phyloP scores from a whole-genome alignment of 345 rosid genomes.

The Hibiscus tridactylites region DNA sequence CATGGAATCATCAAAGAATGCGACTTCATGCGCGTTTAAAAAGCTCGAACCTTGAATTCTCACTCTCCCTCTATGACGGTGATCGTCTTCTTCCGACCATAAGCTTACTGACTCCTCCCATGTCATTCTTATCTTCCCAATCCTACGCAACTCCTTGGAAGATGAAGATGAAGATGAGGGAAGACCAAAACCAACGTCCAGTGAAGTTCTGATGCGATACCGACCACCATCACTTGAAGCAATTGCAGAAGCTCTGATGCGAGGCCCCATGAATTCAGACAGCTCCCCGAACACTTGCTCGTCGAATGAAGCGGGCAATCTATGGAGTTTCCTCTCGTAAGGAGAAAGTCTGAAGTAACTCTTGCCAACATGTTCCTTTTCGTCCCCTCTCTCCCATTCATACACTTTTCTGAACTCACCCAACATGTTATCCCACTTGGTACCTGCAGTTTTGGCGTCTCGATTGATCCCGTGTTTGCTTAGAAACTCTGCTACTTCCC shows the following conservation, averaged over 20 bases:
- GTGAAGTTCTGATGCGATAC: slow-evolving; percentile 2
- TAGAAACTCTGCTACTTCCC: slow-evolving; percentile 85
- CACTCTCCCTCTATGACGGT: slow-evolving; percentile 59
- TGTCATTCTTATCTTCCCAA: slow-evolving; percentile 81
- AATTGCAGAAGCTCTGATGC: slow-evolving; percentile 42
- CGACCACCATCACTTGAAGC: slow-evolving; percentile 24
- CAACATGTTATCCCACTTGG: slow-evolving; percentile 98
- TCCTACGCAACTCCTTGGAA: slow-evolving; percentile 65
- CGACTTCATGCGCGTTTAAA: slow-evolving; percentile 76
- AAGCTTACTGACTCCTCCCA: slow-evolving; percentile 97
- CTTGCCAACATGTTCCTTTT: slow-evolving; percentile 68
- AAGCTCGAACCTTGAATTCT: slow-evolving; percentile 73
- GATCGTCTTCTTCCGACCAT: slow-evolving; percentile 97
- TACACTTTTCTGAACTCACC: slow-evolving; percentile 92
- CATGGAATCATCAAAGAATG: slow-evolving; percentile 77
- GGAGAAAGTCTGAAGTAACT: slow-evolving; percentile 96
- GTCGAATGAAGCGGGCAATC: slow-evolving; percentile 92
- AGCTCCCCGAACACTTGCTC: slow-evolving; percentile 92
- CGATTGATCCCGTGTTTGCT: slow-evolving; percentile 70
- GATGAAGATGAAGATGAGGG: slow-evolving; percentile 29
- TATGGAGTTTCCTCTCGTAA: slow-evolving; percentile 72
- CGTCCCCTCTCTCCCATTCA: slow-evolving; percentile 90
- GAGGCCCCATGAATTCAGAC: slow-evolving; percentile 84
- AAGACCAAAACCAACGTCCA: slow-evolving; percentile 25
- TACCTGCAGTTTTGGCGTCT: slow-evolving; percentile 91